These are phyloP conservation scores for Neonectria hederae DNA, from an alignment of 2,329 filamentous ascomycete genomes.

Conservation along the genomic window DNA sequence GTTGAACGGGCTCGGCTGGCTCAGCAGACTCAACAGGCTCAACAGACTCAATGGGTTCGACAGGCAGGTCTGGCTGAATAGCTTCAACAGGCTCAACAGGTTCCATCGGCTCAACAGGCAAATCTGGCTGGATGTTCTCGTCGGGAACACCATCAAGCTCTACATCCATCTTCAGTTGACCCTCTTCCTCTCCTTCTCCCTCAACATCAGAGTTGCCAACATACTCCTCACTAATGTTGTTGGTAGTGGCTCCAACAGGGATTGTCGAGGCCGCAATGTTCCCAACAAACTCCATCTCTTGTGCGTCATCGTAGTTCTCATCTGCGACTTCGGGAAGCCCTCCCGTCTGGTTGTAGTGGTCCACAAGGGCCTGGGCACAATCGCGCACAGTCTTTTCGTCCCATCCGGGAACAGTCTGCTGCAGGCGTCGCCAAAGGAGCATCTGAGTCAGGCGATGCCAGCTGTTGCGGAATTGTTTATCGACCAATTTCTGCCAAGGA, in stretches of 20 bases:
- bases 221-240: constrained; percentile 42
- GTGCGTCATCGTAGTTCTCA: constrained; percentile 43
- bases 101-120: constrained; percentile 46
- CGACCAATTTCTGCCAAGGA: constrained; percentile 58
- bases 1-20: not conserved
- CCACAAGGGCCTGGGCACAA: constrained; percentile 48
- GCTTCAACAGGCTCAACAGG: constrained; percentile 25
- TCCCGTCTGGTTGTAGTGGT: constrained; percentile 47
- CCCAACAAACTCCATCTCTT: constrained; percentile 47
- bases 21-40: constrained; percentile 9
- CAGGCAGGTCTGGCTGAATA: constrained; percentile 35
- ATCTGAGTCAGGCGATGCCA: constrained; percentile 51
- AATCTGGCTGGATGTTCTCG: constrained; percentile 39
- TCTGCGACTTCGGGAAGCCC: constrained; percentile 47
- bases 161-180: constrained; percentile 20
- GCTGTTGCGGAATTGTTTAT: constrained; percentile 51
- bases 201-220: constrained; percentile 45
- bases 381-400: constrained; percentile 47
- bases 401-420: constrained; percentile 46
- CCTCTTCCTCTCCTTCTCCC: constrained; percentile 29
- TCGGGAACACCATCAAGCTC: constrained; percentile 28
- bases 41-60: constrained; percentile 1
- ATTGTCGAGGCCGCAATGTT: constrained; percentile 29
- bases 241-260: constrained; percentile 14
- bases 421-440: constrained; percentile 53